phyloP scores from a whole-genome alignment of 345 rosid species.

The Eucalyptus tenuipes region DNA sequence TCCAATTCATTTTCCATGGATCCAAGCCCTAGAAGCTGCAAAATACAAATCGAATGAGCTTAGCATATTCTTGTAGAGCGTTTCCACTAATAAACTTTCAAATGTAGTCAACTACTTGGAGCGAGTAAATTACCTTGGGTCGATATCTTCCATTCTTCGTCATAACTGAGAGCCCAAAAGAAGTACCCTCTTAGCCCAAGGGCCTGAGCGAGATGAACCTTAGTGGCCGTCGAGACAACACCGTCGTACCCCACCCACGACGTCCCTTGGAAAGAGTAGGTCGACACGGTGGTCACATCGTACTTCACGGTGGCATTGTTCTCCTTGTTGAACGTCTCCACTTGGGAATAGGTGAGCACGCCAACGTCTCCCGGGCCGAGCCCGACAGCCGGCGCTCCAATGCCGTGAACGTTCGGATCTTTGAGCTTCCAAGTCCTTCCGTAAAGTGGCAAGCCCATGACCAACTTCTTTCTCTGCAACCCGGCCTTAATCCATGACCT shows the following conservation, averaged over 20 bases:
- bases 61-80: not conserved
- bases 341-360: not conserved
- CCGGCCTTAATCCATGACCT: constrained; percentile 8
- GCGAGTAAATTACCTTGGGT: not conserved
- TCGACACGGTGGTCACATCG: constrained; percentile 4
- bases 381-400: constrained; percentile 8
- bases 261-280: not conserved
- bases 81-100: too few species aligned
- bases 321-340: not conserved
- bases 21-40: constrained; percentile 1
- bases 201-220: not conserved
- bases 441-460: constrained; percentile 17
- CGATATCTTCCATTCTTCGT: constrained; percentile 1
- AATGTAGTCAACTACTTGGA: not conserved
- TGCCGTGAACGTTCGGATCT: not conserved
- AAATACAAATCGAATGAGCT: not conserved
- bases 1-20: not conserved
- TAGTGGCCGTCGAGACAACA: not conserved
- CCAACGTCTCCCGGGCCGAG: constrained; percentile 3
- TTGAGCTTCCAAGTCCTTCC: constrained; percentile 17
- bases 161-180: constrained; percentile 13
- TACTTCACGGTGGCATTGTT: constrained; percentile 1
- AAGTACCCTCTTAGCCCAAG: constrained; percentile 9
- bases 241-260: constrained; percentile 20
- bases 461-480: not conserved